Base-by-base conservation (phyloP, 73 alveolate species). In the Paramecium primaurelia region DNA sequence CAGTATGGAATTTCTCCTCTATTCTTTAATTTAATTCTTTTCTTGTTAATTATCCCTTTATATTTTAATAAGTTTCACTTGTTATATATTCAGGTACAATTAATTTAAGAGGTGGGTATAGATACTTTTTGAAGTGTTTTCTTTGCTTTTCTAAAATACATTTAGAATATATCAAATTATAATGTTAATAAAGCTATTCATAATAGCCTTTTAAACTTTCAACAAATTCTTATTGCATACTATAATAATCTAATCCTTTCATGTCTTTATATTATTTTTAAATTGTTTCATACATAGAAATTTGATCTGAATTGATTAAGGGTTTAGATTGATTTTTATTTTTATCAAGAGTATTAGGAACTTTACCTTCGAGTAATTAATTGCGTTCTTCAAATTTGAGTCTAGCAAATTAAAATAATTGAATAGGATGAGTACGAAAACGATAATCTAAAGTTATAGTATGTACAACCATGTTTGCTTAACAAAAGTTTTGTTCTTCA, bases 21-120 rank as follows among this genome's bases (percentile, higher is more conserved):
- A 89, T 38, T 44, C 86, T 59, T 30, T 77, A 34, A 49, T 89
- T 89, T 30, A 89, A 51, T 20, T 89, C 94, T 45, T 89, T 89
- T 71, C 84, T 89, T 10, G 54, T 54, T 40, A 26, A 22, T 40
- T 87, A 45, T 10, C 94, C 90, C 36, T 89, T 71, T 71, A 22
- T 10, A 28, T 89, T 51, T 25, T 32, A 45, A 44, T 89, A 25
- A 8, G 77, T 68, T 47, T 89, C 94, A 44, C 77, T 89, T 71
- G 94, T 89, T 6, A 89, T 83, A 11, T 89, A 89, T 73, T 89
- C 94, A 28, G 94, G 94, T 6, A 83, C 88, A 34, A 89, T 89
- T 42, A 89, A 71, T 44, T 89, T 89, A 59, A 77, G 86, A 3
- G 94, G 94, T 6, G 94, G 94, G 18, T 89, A 51, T 44, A 89